phyloP scores from a whole-genome alignment of 208 protist genomes.

The Endotrypanum monterogeii region DNA sequence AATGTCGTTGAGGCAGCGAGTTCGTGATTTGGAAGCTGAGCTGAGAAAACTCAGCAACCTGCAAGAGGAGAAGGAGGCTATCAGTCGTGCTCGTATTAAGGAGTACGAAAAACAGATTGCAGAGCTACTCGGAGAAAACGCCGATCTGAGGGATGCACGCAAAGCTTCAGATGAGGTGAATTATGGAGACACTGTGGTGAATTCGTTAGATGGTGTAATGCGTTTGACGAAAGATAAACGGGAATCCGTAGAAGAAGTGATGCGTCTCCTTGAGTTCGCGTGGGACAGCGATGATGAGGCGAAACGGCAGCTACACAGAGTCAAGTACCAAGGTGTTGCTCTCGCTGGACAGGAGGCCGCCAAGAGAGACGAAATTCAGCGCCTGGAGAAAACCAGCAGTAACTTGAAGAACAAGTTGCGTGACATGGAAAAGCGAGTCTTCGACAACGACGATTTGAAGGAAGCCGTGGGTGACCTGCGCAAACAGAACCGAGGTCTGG shows the following conservation, averaged over 20 bases:
- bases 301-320: slow-evolving; percentile 29
- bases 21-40: slow-evolving; percentile 29
- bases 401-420: slow-evolving; percentile 46
- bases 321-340: slow-evolving; percentile 28
- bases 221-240: slow-evolving; percentile 73
- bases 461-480: slow-evolving; percentile 28
- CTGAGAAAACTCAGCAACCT: slow-evolving; percentile 8
- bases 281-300: slow-evolving; percentile 64
- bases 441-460: slow-evolving; percentile 35
- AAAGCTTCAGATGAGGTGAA: neutral
- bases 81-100: slow-evolving; percentile 22
- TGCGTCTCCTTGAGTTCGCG: slow-evolving; percentile 66
- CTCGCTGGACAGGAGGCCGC: slow-evolving; percentile 40
- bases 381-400: slow-evolving; percentile 34
- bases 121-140: slow-evolving; percentile 53
- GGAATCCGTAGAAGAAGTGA: slow-evolving; percentile 75
- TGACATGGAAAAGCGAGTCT: slow-evolving; percentile 27
- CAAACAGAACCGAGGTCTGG: slow-evolving; percentile 36
- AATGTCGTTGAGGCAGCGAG: slow-evolving; percentile 17
- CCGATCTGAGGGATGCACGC: slow-evolving; percentile 14
- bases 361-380: slow-evolving; percentile 66
- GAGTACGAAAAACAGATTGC: slow-evolving; percentile 55
- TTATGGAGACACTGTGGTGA: neutral
- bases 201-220: slow-evolving; percentile 24
- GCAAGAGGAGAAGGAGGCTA: slow-evolving; percentile 38